Base-by-base conservation (phyloP, 2,329 filamentous ascomycete genomes). In the Alternaria tenuissima region DNA sequence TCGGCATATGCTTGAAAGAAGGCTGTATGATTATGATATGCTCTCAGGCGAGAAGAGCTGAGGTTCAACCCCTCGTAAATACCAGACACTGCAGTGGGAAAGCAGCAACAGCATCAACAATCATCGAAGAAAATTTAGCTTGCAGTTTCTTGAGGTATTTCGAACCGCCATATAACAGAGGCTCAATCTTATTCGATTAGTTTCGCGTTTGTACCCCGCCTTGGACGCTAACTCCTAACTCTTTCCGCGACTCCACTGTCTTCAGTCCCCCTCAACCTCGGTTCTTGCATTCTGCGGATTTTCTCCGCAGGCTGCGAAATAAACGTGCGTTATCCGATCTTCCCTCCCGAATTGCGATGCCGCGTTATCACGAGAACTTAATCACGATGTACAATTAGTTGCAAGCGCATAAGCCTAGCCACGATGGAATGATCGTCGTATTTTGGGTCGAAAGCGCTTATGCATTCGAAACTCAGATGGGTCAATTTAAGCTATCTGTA, bases 1-100 rank as follows among this genome's bases (percentile, higher is more conserved):
- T 77, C 70, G 74, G 74, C 71, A 75, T 76, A 76, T 68, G 73
- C 75, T 76, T 76, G 68, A 76, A 76, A 77, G 75, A 76, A 77
- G 59, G 57, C 67, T 68, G 69, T 68, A 68, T 57, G 62, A 70
- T 64, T 65, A 67, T 63, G 60, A 63, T 63, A 62, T 52, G 57
- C 63, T 70, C 63, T 62, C 41, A 11, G 34, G 46, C 39, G 51
- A 47, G 32, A 55, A 65, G 68, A 69, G 66, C 65, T 65, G 71
- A 76, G 74, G 72, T 76, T 77, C 74, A 76, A 76, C 71, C 63
- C 72, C 70, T 76, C 71, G 65, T 64, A 54, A 60, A 41, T 42
- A 53, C 36, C 32, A 49, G 32, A 34, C 34, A 32, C 6, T 58
- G 32, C 30, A 51, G 24, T n/a, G 46, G 18, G 36, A 47, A 26